These are phyloP conservation scores for Penicillium salamii DNA, from an alignment of 495 filamentous ascomycete species.

Conservation along the genomic window DNA sequence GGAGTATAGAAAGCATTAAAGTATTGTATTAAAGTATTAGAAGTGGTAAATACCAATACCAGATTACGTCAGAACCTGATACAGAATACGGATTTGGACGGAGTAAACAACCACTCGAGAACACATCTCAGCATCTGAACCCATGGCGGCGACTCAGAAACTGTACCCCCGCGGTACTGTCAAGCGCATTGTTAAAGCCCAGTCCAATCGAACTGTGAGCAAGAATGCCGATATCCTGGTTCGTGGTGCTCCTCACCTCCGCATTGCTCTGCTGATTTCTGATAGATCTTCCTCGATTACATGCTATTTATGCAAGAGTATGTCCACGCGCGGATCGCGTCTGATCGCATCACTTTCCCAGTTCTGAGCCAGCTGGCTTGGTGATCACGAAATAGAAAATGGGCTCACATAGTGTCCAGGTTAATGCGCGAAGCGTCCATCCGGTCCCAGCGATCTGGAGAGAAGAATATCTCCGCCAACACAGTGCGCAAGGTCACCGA, in stretches of 20 bases:
- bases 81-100: constrained; percentile 1
- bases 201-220: constrained; percentile 72
- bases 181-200: constrained; percentile 86
- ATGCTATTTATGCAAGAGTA: constrained; percentile 88
- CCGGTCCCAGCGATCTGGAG: constrained; percentile 67
- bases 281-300: constrained; percentile 83
- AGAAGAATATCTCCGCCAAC: constrained; percentile 68
- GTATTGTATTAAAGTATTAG: too few relatives aligned
- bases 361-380: too few relatives aligned
- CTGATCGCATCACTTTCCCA: background rate
- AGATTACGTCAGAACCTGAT: background rate
- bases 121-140: too few relatives aligned
- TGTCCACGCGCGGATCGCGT: constrained; percentile 9
- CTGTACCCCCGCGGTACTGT: constrained; percentile 82
- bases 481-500: constrained; percentile 74
- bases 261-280: background rate
- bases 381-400: too few relatives aligned
- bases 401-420: too few relatives aligned
- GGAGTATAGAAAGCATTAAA: too few relatives aligned
- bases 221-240: constrained; percentile 89
- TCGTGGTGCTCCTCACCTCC: constrained; percentile 17
- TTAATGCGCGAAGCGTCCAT: constrained; percentile 83
- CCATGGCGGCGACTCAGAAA: constrained; percentile 55
- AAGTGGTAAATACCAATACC: background rate
- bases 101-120: too few relatives aligned